phyloP scores from a whole-genome alignment of 495 filamentous ascomycete species.

The Hypoxylon subgilvum region DNA sequence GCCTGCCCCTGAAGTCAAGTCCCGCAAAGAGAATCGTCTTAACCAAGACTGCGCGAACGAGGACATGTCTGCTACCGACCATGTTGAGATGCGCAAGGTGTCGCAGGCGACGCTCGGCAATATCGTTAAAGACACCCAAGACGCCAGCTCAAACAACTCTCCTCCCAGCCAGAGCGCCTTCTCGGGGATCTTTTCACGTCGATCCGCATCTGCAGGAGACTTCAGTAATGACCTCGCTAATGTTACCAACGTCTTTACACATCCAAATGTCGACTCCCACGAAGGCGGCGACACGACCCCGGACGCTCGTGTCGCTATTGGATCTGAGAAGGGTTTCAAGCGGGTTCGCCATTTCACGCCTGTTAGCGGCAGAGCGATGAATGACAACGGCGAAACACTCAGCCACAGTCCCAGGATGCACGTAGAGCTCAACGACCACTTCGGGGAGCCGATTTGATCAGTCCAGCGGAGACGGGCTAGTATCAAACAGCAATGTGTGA shows the following conservation, averaged over 20 bases:
- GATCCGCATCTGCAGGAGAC: slow-evolving; percentile 34
- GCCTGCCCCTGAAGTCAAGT: slow-evolving; percentile 45
- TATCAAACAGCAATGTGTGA: not conserved
- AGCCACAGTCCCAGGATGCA: slow-evolving; percentile 41
- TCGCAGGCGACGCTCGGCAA: slow-evolving; percentile 43
- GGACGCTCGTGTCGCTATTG: slow-evolving; percentile 19
- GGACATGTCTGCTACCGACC: slow-evolving; percentile 16
- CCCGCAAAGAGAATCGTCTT: slow-evolving; percentile 48
- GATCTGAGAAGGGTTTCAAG: slow-evolving; percentile 42
- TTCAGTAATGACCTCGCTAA: slow-evolving; percentile 39
- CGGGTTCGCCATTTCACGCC: slow-evolving; percentile 54
- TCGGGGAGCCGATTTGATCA: slow-evolving; percentile 23
- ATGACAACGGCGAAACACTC: slow-evolving; percentile 47
- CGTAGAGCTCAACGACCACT: slow-evolving; percentile 23
- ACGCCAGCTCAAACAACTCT: slow-evolving; percentile 32
- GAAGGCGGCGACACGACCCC: slow-evolving; percentile 3
- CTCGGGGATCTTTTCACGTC: slow-evolving; percentile 35
- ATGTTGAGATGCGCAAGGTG: slow-evolving; percentile 42
- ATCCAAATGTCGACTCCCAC: slow-evolving; percentile 20
- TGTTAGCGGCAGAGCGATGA: slow-evolving; percentile 48
- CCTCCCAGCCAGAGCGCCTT: slow-evolving; percentile 36
- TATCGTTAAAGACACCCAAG: slow-evolving; percentile 28
- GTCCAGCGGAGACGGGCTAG: not conserved
- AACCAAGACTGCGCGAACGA: slow-evolving; percentile 30
- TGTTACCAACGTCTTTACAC: slow-evolving; percentile 26